Base-by-base conservation (phyloP, 352 stramenopile genomes). In the Hyaloperonospora brassicae region DNA sequence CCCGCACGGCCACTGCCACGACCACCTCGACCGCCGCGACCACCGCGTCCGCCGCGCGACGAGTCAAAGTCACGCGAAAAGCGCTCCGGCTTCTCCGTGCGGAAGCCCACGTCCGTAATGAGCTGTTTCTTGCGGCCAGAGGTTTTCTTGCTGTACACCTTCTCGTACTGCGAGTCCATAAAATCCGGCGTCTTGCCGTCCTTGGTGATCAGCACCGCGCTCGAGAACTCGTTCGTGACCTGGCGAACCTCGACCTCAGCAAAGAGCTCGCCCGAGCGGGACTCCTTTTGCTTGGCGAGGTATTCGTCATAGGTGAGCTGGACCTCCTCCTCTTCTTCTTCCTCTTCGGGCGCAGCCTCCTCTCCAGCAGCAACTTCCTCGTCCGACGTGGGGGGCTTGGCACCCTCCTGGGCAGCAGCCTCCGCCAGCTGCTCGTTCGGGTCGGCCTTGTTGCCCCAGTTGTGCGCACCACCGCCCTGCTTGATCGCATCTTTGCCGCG, bases 101-200 rank as follows among this genome's bases (percentile, higher is more conserved):
- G 73, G 73, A 88, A 92, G 52, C 76, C 87, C 52, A 97, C 74
- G 62, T 93, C 84, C 46, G 88, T 88, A 61, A 94, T 73, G 66
- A 95, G 41, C 66, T 96, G 71, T 75, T 96, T 89, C 83, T 98
- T 98, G 64, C 87, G 89, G 57, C 79, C 85, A 53, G 85, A 90
- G 52, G 89, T 96, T 86, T 98, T 98, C 62, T 96, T 92, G 67
- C 93, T 90, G 80, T 97, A 98, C 59, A 97, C 87, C 76, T 97
- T 96, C 63, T 97, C 83, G 70, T 79, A 93, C 68, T 85, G 73
- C 43, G 83, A 68, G 59, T 91, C 83, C 61, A 93, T 87, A 57
- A 91, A 93, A 68, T 93, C 83, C 11, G 80, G 77, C 40, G 83
- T 93, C 76, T 81, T 93, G 78, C 84, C 80, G 27, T 95, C 80